phyloP scores from a whole-genome alignment of 2,329 filamentous ascomycete genomes.

The Penicillium freii region DNA sequence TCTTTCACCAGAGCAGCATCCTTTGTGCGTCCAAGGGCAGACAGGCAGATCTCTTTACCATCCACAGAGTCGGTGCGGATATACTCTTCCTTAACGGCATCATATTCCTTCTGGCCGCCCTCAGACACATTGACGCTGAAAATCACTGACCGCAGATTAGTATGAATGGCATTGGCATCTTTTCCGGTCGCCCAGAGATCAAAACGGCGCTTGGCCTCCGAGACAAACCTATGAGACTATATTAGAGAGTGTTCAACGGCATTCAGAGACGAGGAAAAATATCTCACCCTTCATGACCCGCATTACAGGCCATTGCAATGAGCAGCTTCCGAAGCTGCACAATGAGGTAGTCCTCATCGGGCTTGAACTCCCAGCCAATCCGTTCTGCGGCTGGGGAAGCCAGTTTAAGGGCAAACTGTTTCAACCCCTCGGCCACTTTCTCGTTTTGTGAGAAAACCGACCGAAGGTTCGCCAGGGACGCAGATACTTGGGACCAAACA shows the following conservation, averaged over 20 bases:
- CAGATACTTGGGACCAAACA: slow-evolving; percentile 83
- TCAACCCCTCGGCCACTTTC: slow-evolving; percentile 67
- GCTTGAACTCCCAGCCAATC: slow-evolving; percentile 80
- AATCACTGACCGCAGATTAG: slow-evolving; percentile 74
- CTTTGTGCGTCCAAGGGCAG: slow-evolving; percentile 71
- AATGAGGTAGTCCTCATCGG: slow-evolving; percentile 75
- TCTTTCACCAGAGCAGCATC: slow-evolving; percentile 66
- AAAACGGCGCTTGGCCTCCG: slow-evolving; percentile 77
- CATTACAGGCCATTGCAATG: slow-evolving; percentile 70
- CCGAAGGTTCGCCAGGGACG: slow-evolving; percentile 72
- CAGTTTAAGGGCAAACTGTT: slow-evolving; percentile 75
- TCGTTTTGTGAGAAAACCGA: slow-evolving; percentile 81
- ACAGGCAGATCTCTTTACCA: slow-evolving; percentile 81
- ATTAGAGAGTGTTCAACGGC: background rate
- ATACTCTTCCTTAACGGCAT: slow-evolving; percentile 82
- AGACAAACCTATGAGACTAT: slow-evolving; percentile 54
- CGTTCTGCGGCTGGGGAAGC: slow-evolving; percentile 71
- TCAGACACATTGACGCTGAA: slow-evolving; percentile 77
- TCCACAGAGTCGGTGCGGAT: slow-evolving; percentile 79
- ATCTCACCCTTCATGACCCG: slow-evolving; percentile 70
- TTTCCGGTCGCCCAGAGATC: slow-evolving; percentile 68
- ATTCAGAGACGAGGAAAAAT: background rate
- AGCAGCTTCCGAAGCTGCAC: slow-evolving; percentile 80
- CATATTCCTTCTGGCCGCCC: slow-evolving; percentile 66
- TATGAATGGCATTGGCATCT: slow-evolving; percentile 70